Percentiles rank a stretch among this genome's conserved stretches.
phyloP scores from a whole-genome alignment of 352 stramenopile genomes.

The Phytophthora pluvialis region DNA sequence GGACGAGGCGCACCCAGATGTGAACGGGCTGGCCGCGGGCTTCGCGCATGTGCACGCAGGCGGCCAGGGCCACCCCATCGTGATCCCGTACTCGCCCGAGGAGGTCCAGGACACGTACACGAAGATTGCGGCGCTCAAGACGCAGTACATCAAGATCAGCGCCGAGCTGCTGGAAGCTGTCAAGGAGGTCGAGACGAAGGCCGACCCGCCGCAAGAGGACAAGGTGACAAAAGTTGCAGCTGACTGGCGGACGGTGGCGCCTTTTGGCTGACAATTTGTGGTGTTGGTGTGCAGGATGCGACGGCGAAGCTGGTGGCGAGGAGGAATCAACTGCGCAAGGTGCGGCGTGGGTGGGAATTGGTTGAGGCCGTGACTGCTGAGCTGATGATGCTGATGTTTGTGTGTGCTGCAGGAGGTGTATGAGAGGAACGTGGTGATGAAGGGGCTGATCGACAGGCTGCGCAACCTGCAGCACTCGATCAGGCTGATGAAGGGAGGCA shows the following conservation, averaged over 20 bases:
- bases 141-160: slow-evolving; percentile 81
- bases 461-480: slow-evolving; percentile 82
- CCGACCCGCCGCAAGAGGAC: slow-evolving; percentile 16
- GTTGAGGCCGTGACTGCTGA: background rate
- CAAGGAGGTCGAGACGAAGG: slow-evolving; percentile 54
- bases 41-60: slow-evolving; percentile 37
- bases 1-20: slow-evolving; percentile 52
- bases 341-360: slow-evolving; percentile 18
- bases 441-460: slow-evolving; percentile 81
- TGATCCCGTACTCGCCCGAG: slow-evolving; percentile 78
- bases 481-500: slow-evolving; percentile 72
- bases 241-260: background rate
- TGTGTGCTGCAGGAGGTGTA: slow-evolving; percentile 71
- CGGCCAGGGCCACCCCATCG: slow-evolving; percentile 41
- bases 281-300: slow-evolving; percentile 43
- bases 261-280: background rate
- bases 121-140: slow-evolving; percentile 80
- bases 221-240: slow-evolving; percentile 22
- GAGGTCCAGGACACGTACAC: slow-evolving; percentile 90
- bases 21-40: slow-evolving; percentile 52
- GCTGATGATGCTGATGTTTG: background rate
- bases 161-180: slow-evolving; percentile 63
- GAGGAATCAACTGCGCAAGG: slow-evolving; percentile 74
- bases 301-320: slow-evolving; percentile 63
- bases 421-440: slow-evolving; percentile 88